Evolutionary conservation across 2,329 filamentous ascomycete genomes (phyloP), one percentile per base, ranked within the genome.

Genomic region (Cladorrhinum sp.): DNA sequence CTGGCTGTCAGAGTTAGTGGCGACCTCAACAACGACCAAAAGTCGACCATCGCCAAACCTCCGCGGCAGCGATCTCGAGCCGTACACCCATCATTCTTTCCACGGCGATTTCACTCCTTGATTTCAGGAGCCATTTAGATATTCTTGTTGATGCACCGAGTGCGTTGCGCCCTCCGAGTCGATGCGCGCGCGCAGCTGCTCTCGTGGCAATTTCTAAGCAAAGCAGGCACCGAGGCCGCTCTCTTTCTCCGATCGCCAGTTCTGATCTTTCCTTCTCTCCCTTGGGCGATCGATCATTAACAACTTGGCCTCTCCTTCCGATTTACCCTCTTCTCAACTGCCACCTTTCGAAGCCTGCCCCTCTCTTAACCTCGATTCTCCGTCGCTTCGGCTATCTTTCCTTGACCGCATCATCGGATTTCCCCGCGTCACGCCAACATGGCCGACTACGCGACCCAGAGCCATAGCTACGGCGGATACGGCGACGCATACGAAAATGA

Each of bases 401-500:
- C 18, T 20, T 46, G 42, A 46, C 42, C 42, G n/a, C 42, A 46
- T 4, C 42, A 46, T 46, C 42, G 5, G 8, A 46, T 21, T 9
- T 16, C n/a, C 42, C 18, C n/a, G n/a, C n/a, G n/a, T 46, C 33
- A 18, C 16, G 12, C 36, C 66, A 62, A 36, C 5, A 69, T 69
- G 67, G 62, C 66, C 52, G 62, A 65, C 48, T 68, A 66, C 61
- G 62, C 59, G 50, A 63, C 59, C 30, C 61, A 60, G 48, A 59
- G 56, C 61, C 63, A 63, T 51, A 33, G 39, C 56, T 65, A 64
- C 52, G 62, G 57, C 56, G 58, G 55, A 59, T 69, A 66, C 46
- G 68, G 58, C 42, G 67, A 65, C 36, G 59, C 60, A 7, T 69
- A 68, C 26, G 80, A 82, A 62, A 84, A 85, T 74, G 82, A 84